phyloP scores from a whole-genome alignment of 2,329 filamentous ascomycete genomes.

The Diaporthe sp. region DNA sequence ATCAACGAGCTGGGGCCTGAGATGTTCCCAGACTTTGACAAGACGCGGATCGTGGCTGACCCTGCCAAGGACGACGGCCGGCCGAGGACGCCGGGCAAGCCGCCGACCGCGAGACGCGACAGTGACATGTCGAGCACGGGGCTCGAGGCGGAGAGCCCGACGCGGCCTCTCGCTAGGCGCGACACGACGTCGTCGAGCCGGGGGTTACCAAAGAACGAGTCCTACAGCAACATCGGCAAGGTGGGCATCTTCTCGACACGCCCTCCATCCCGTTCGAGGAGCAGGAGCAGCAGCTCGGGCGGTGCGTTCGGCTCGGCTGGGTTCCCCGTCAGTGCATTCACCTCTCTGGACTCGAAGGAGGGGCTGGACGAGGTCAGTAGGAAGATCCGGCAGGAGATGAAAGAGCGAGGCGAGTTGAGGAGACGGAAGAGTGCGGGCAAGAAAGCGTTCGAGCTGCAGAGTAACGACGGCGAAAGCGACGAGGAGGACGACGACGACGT shows the following conservation, averaged over 20 bases:
- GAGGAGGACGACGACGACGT: slow-evolving; percentile 59
- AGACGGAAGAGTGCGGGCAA: slow-evolving; percentile 63
- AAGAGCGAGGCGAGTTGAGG: slow-evolving; percentile 75
- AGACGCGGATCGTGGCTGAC: slow-evolving; percentile 76
- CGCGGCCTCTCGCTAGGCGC: slow-evolving; percentile 54
- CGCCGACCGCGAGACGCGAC: slow-evolving; percentile 53
- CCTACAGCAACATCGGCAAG: slow-evolving; percentile 88
- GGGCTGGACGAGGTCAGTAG: slow-evolving; percentile 86
- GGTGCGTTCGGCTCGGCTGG: slow-evolving; percentile 71
- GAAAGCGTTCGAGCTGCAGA: slow-evolving; percentile 53
- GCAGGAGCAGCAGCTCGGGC: slow-evolving; percentile 77
- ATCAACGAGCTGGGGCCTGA: slow-evolving; percentile 97
- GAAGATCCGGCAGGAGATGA: slow-evolving; percentile 88
- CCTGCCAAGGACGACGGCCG: slow-evolving; percentile 56
- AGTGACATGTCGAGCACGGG: slow-evolving; percentile 62
- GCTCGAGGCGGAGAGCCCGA: slow-evolving; percentile 49
- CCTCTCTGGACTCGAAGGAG: slow-evolving; percentile 72
- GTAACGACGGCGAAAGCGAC: slow-evolving; percentile 55
- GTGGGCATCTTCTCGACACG: slow-evolving; percentile 92
- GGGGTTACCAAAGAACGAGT: slow-evolving; percentile 85
- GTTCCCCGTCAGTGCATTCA: slow-evolving; percentile 79
- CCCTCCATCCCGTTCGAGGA: slow-evolving; percentile 83
- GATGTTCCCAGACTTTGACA: slow-evolving; percentile 96
- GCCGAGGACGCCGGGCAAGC: slow-evolving; percentile 43
- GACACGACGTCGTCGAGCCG: slow-evolving; percentile 67